A percentile compares a stretch with the other conserved stretches of the same genome.
Conservation (phyloP, 192 early-diverging fungal species). For the Haplosporangium gracile region DNA sequence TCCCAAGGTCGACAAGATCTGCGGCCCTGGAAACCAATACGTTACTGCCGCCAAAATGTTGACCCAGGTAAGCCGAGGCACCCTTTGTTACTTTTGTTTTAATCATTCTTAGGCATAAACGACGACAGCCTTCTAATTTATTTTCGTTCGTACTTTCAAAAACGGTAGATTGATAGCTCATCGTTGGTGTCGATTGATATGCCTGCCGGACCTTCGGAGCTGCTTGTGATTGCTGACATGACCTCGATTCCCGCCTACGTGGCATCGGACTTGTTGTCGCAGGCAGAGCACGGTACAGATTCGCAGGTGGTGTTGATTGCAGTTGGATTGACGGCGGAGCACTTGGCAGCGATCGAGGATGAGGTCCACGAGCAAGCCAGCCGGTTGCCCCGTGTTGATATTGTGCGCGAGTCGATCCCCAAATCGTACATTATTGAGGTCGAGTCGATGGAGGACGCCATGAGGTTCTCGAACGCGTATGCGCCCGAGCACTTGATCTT, state of each 20-base stretch:
- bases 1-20: conserved; percentile 99
- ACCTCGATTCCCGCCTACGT: conserved; percentile 91
- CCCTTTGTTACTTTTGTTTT: neutral
- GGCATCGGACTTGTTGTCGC: conserved; percentile 94
- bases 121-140: neutral
- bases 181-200: conserved; percentile 98
- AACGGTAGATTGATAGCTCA: conserved; percentile 84
- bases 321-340: conserved; percentile 75
- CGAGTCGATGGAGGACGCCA: conserved; percentile 77
- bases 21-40: conserved; percentile 99
- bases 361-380: conserved; percentile 87
- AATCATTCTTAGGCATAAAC: neutral
- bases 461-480: conserved; percentile 95
- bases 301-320: conserved; percentile 96
- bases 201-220: conserved; percentile 99
- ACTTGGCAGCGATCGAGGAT: conserved; percentile 81
- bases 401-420: conserved; percentile 89
- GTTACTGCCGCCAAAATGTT: conserved; percentile 99
- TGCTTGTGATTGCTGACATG: conserved; percentile 96
- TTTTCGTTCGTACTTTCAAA: conserved; percentile 13
- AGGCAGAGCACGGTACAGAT: conserved; percentile 98
- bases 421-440: conserved; percentile 87
- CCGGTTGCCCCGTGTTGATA: conserved; percentile 87
- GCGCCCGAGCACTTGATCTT: conserved; percentile 99
- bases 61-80: conserved; percentile 70